A percentile compares a stretch with the other conserved stretches of the same genome.
phyloP scores from a whole-genome alignment of 768 basidiomycete species.

The Auricularia cornea region DNA sequence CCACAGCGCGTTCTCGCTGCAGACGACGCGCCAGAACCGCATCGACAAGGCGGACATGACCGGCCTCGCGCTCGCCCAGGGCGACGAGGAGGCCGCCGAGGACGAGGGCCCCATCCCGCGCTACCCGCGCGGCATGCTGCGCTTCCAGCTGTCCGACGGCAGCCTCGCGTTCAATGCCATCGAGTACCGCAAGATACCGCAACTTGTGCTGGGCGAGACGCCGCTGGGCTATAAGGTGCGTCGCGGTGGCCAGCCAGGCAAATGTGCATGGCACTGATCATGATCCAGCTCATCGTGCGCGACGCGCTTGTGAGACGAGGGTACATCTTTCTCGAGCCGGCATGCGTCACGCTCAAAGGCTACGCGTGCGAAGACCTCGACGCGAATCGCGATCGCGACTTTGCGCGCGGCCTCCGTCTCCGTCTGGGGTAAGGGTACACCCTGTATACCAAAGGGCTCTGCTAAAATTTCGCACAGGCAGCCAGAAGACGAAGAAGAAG shows the following conservation, averaged over 20 bases:
- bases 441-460: neutral
- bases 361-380: constrained; percentile 61
- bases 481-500: constrained; percentile 2
- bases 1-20: constrained; percentile 70
- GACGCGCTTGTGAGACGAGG: constrained; percentile 61
- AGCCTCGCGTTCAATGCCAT: constrained; percentile 56
- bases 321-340: constrained; percentile 69
- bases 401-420: constrained; percentile 49
- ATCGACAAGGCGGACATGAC: constrained; percentile 57
- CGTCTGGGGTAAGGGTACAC: constrained; percentile 55
- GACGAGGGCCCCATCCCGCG: constrained; percentile 72
- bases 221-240: constrained; percentile 75
- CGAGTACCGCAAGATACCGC: constrained; percentile 62
- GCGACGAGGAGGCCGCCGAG: constrained; percentile 44
- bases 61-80: constrained; percentile 38
- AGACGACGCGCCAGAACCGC: constrained; percentile 56
- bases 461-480: neutral
- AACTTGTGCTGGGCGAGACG: constrained; percentile 65
- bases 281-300: constrained; percentile 54
- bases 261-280: neutral
- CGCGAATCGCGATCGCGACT: constrained; percentile 43
- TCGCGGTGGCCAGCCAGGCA: neutral
- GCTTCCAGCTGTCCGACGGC: constrained; percentile 75
- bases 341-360: constrained; percentile 51
- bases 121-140: constrained; percentile 76